A percentile compares a stretch with the other conserved stretches of the same genome.
Evolutionary conservation across 768 basidiomycete genomes (phyloP).

Genomic region (Gymnopilus junonius): DNA sequence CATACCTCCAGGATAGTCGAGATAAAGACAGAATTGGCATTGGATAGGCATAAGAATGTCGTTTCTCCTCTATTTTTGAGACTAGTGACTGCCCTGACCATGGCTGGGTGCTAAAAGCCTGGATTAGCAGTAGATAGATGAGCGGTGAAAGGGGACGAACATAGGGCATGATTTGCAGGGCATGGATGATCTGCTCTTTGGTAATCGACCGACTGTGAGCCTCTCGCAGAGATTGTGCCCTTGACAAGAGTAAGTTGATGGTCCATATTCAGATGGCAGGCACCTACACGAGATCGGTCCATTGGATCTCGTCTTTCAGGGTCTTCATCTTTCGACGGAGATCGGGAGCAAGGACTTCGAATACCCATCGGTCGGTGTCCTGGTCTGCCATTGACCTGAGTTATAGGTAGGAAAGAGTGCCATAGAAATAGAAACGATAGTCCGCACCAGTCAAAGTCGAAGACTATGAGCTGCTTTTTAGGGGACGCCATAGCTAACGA

Average conservation of each 20-base stretch:
- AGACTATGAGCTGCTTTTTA: slow-evolving; percentile 79
- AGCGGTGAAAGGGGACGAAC: slow-evolving; percentile 47
- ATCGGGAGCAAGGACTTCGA: slow-evolving; percentile 85
- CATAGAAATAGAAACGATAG: too few relatives aligned
- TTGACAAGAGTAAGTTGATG: slow-evolving; percentile 27
- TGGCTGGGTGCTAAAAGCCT: slow-evolving; percentile 84
- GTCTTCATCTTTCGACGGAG: slow-evolving; percentile 82
- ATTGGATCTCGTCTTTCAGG: slow-evolving; percentile 68
- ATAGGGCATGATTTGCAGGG: slow-evolving; percentile 85
- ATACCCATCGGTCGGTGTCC: slow-evolving; percentile 93
- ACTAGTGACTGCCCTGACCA: slow-evolving; percentile 84
- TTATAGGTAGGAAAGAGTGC: neutral
- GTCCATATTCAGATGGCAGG: neutral
- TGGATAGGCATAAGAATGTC: slow-evolving; percentile 91
- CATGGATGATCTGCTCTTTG: slow-evolving; percentile 73
- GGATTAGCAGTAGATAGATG: neutral
- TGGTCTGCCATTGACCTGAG: slow-evolving; percentile 90
- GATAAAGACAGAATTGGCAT: slow-evolving; percentile 93
- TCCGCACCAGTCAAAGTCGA: slow-evolving; percentile 93
- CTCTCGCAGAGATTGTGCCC: slow-evolving; percentile 73
- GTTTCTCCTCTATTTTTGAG: slow-evolving; percentile 72
- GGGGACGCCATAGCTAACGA: slow-evolving; percentile 40
- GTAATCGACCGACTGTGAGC: slow-evolving; percentile 72
- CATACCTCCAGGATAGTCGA: slow-evolving; percentile 78
- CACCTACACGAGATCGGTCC: slow-evolving; percentile 93